Evolutionary conservation across 2,329 filamentous ascomycete species (phyloP), one percentile per base, ranked within the genome.

Genomic region (Calonectria montana): DNA sequence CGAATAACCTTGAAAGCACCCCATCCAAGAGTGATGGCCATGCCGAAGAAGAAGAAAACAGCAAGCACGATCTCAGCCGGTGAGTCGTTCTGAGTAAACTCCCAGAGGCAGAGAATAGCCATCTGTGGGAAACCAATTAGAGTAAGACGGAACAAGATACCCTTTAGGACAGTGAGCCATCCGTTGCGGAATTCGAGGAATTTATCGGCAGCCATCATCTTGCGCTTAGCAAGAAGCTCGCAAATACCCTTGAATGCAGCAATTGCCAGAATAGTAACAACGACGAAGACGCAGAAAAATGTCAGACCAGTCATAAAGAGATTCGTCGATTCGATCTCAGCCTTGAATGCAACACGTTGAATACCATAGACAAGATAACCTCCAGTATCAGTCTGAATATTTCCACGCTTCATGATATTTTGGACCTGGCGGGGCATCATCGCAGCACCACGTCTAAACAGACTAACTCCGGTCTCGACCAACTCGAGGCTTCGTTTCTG

Each of bases 141-240:
- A 48, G 96, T 91, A 79, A 97, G 89, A 75, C 96, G 94, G 90
- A 97, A 98, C 75, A 98, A 88, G 77, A 98, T 97, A 69, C 96
- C 96, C 87, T 97, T 97, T 79, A 98, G 89, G 7, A 98, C 93
- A 16, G 95, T 96, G 75, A 93, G 92, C 96, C 96, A 98, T 77
- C 95, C 95, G 79, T 97, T 96, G 74, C 96, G 93, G 90, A 98
- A 98, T 78, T 98, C 96, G 77, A 93, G 88, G 84, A 98, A 98
- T 79, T 94, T 95, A 81, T 98, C 94, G 68, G 88, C 87, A 85
- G 94, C 94, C 87, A 98, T 95, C 88, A 91, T 93, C 78, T 91
- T 91, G 73, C 91, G 88, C 85, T 91, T 95, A 77, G 92, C 91
- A 13, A 93, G 91, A 61, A 94, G 82, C 83, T 98, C 96, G 82